phyloP scores from a whole-genome alignment of 2,329 filamentous ascomycete genomes.

The Fusarium proliferatum region DNA sequence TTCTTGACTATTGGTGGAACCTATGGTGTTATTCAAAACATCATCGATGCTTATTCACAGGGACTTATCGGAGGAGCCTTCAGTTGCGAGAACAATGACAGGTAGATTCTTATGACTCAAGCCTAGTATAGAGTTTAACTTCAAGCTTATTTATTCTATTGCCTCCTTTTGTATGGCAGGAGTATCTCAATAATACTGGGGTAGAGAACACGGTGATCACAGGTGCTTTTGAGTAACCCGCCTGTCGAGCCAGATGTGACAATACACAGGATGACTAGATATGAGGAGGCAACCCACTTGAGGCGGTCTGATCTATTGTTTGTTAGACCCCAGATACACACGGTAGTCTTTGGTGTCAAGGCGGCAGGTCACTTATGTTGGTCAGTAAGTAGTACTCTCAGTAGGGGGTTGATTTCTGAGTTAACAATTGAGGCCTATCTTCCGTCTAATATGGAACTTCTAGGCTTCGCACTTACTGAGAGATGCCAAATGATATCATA shows the following conservation, averaged over 20 bases:
- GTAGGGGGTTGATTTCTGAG: accelerated
- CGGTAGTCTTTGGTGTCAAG: accelerated
- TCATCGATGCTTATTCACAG: conserved; percentile 17
- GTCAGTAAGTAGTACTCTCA: no score
- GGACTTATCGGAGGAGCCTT: conserved; percentile 20
- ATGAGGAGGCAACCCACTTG: accelerated
- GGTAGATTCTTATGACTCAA: neutral
- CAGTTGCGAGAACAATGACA: conserved; percentile 18
- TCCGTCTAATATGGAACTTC: neutral
- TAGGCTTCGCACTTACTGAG: no score
- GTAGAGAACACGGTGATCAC: neutral
- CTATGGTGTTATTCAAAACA: conserved; percentile 21
- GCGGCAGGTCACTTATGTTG: accelerated
- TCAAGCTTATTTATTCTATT: no score
- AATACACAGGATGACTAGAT: no score
- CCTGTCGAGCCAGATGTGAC: no score
- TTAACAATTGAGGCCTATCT: accelerated
- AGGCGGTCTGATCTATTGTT: accelerated
- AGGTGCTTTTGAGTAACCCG: no score
- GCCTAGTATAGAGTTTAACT: accelerated
- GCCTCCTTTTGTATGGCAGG: no score
- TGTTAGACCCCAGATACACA: accelerated
- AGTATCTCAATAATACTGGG: no score
- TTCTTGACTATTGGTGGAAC: conserved; percentile 20
- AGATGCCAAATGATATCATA: neutral